Percentiles rank a stretch among this genome's conserved stretches.
phyloP scores from a whole-genome alignment of 1,139 yeast genomes.

The Geotrichum australiense region DNA sequence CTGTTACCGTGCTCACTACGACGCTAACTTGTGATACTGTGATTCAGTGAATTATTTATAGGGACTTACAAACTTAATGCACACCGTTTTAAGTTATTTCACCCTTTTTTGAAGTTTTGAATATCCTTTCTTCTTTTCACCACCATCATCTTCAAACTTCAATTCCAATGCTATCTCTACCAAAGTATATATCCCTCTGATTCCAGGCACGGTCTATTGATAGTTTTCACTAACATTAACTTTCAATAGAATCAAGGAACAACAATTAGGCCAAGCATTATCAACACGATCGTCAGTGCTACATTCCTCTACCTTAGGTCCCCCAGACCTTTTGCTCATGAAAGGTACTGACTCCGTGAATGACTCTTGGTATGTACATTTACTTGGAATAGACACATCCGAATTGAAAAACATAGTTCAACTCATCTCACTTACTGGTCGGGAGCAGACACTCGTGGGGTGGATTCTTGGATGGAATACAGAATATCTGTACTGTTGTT shows the following conservation, averaged over 20 bases:
- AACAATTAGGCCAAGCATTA: constrained; percentile 1
- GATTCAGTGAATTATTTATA: no score
- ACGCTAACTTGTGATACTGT: no score
- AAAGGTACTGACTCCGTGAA: background rate
- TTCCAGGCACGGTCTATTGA: no score
- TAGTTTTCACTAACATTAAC: background rate
- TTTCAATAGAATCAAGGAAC: background rate
- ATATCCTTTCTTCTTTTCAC: background rate
- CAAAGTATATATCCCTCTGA: constrained; percentile 1
- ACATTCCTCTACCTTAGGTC: constrained; percentile 3
- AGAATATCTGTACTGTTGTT: constrained; percentile 4
- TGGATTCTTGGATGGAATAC: constrained; percentile 4
- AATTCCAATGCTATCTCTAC: constrained; percentile 1
- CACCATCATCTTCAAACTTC: background rate
- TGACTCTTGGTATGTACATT: background rate
- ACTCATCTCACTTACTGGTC: background rate
- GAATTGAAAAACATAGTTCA: background rate
- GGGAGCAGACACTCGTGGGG: background rate
- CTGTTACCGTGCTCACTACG: no score
- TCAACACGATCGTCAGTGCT: background rate
- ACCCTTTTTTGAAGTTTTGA: background rate
- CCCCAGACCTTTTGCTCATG: background rate
- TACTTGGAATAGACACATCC: constrained; percentile 1
- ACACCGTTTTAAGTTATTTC: background rate
- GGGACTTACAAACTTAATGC: no score